Evolutionary conservation across 768 basidiomycete species (phyloP).

Genomic region (Auriscalpium vulgare): DNA sequence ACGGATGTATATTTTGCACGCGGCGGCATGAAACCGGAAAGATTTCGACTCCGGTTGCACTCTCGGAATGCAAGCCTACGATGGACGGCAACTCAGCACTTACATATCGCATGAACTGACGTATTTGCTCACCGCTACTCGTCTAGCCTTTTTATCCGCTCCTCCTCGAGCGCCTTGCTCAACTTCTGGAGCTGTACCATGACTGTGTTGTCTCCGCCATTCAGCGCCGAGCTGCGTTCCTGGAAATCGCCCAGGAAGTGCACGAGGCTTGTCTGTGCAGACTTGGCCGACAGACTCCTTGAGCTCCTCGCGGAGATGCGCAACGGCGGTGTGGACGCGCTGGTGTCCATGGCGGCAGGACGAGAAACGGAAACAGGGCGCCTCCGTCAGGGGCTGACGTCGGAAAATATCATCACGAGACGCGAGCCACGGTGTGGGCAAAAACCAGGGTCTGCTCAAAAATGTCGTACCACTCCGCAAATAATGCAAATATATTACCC

Average conservation of each 20-base stretch:
- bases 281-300: slow-evolving; percentile 19
- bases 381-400: too few relatives aligned
- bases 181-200: slow-evolving; percentile 29
- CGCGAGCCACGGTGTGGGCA: too few relatives aligned
- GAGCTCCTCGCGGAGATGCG: slow-evolving; percentile 1
- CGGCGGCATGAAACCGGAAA: too few relatives aligned
- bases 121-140: too few relatives aligned
- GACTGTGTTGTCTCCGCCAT: slow-evolving; percentile 27
- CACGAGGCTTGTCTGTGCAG: slow-evolving; percentile 20
- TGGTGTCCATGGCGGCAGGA: slow-evolving; percentile 8
- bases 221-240: slow-evolving; percentile 21
- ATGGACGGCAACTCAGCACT: too few relatives aligned
- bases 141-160: slow-evolving; percentile 3
- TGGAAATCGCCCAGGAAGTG: slow-evolving; percentile 26
- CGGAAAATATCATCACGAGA: background rate
- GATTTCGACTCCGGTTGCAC: too few relatives aligned
- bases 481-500: background rate
- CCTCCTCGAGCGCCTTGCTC: slow-evolving; percentile 24
- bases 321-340: slow-evolving; percentile 17
- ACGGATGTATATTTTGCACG: too few relatives aligned
- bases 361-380: background rate
- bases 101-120: too few relatives aligned
- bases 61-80: too few relatives aligned
- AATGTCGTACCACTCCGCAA: background rate
- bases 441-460: background rate